Evolutionary conservation across 176 grass and related monocot genomes (phyloP), one percentile per base, ranked within the genome.

Genomic region (Zea luxurians): DNA sequence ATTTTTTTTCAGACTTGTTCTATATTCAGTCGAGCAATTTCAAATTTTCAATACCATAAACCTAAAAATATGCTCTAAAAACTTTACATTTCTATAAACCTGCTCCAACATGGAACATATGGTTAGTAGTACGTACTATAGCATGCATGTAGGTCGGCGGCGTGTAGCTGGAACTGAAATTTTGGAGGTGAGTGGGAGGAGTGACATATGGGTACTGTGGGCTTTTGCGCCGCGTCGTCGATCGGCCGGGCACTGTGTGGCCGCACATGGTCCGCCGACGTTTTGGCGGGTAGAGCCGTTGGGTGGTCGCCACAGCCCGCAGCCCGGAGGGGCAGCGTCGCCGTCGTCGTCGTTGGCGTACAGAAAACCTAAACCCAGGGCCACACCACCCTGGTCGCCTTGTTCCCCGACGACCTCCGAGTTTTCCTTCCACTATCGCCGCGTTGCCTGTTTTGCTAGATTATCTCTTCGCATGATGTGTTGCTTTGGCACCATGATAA

Each of bases 241-340:
- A 27, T 27, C 27, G 27, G 4, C 3, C 49, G 13, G 35, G 62
- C 13, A 8, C 4, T 5, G 3, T 5, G 3, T 48, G 74, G 18
- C 37, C 60, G 48, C 71, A 77, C 53, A 68, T 66, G 78, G 71
- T 86, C 4, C 38, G 38, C 78, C 78, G 64, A 27, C 27, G 27
- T 40, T 81, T 90, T 68, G 75, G 79, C 88, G 61, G 88, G 83
- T 90, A 90, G 83, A 86, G 83, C 79, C 68, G 88, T 89, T 85
- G 67, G 57, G 35, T 13, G 18, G 38, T 40, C 38, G 70, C n/a
- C 38, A 2, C 27, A 43, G 38, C 27, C 27, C 38, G 38, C 27
- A 43, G 38, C 27, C 27, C 27, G 27, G 27, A 27, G 27, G 27
- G 27, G 34, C 0, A 35, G 1, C 34, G 27, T 37, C 48, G 12